Base-by-base conservation (phyloP, 2,329 filamentous ascomycete species). In the Bipolaris oryzae region DNA sequence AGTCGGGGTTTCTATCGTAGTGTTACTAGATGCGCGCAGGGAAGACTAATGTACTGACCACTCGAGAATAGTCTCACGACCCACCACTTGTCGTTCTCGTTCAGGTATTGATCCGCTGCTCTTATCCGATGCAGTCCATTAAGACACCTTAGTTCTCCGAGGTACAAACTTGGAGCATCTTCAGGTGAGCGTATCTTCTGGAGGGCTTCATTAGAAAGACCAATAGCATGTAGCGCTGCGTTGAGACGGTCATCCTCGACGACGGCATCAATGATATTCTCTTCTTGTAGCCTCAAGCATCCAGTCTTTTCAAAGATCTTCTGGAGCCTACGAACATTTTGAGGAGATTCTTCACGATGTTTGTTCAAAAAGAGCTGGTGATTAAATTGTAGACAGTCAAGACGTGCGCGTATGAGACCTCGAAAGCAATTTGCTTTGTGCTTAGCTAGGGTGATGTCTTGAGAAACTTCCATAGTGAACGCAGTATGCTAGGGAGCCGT, bases 31-130 rank as follows among this genome's bases (percentile, higher is more conserved):
- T 50, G 41, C 28, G 15, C 5, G 2, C 11, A 28, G 6, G 23
- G 13, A 7, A 25, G 18, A 3, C 7, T 7, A 25, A 44, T n/a
- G 20, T n/a, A 60, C 56, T 42, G 46, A 57, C 53, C 35, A 50
- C 57, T 48, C 11, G 53, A 60, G 28, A 60, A 67, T 9, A 69
- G 51, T 20, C 50, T 51, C 16, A 69, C 57, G 18, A 50, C 48
- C 64, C 50, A 70, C 65, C 50, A 70, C 41, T 60, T 63, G 49
- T 70, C 52, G 39, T 68, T 70, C 13, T 59, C 28, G 42, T 67
- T 51, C 6, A 70, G 50, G 21, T 59, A 53, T 6, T 21, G 4
- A 33, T 60, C 50, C 16, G 55, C 64, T 15, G 62, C 64, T n/a
- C 56, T 31, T 6, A 63, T 55, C 11, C 58, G 53, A 37, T 70